Conservation (phyloP, 257 asterid species). For the Solanum medicagineum region DNA sequence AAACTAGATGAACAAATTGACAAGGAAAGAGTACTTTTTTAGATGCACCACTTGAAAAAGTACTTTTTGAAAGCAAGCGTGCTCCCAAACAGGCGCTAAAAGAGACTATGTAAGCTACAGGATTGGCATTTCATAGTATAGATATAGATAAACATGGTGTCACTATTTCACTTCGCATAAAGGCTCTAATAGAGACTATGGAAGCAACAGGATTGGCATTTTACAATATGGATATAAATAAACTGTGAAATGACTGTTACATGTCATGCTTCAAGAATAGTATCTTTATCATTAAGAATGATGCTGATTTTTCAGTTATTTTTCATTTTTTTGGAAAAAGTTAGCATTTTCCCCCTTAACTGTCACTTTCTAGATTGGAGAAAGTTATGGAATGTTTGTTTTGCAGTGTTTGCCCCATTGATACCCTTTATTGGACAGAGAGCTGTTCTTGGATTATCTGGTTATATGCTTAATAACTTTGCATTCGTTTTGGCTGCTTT, state of each 20-base stretch:
- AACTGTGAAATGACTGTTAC: not conserved
- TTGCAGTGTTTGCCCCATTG: conserved; percentile 77
- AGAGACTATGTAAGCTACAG: not conserved
- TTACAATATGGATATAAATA: not conserved
- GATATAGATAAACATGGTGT: not conserved
- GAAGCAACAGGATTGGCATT: not conserved
- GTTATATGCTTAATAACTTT: conserved; percentile 59
- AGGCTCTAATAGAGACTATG: not conserved
- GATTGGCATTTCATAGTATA: not conserved
- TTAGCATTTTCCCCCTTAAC: not conserved
- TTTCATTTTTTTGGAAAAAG: not conserved
- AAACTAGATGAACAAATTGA: too few species aligned
- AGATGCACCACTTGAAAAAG: not conserved
- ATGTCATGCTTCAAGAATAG: not conserved
- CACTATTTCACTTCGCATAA: not conserved
- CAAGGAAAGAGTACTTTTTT: not conserved
- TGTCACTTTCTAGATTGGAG: not conserved
- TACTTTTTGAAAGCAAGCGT: not conserved
- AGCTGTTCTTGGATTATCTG: conserved; percentile 80
- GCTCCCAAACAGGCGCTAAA: not conserved
- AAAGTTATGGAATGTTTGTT: not conserved
- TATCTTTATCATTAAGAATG: not conserved
- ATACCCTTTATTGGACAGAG: conserved; percentile 74
- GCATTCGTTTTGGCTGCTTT: conserved; percentile 64
- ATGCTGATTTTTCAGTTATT: not conserved